Percentiles rank a stretch among this genome's conserved stretches.
phyloP scores from a whole-genome alignment of 23 red algal species.

The Gracilaria gracilis region DNA sequence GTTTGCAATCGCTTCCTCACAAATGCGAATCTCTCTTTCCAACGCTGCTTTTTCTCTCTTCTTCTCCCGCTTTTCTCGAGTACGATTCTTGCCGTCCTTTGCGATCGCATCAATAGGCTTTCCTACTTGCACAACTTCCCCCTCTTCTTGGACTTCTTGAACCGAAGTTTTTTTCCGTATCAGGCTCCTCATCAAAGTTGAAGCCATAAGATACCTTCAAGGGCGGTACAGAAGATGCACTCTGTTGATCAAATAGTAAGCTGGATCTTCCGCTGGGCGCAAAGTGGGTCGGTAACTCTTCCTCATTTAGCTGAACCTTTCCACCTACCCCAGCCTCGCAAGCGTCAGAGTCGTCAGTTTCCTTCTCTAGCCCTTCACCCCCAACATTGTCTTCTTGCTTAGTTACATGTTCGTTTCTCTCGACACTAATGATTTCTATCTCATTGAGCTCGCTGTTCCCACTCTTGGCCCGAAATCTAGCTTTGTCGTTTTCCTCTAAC shows the following conservation, averaged over 20 bases:
- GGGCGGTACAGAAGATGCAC: not conserved
- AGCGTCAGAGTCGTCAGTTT: constrained; percentile 19
- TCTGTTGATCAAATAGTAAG: not conserved
- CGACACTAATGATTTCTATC: constrained; percentile 8
- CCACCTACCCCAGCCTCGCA: not conserved
- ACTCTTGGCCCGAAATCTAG: not conserved
- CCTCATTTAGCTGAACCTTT: not conserved
- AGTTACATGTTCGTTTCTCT: not conserved
- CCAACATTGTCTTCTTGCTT: constrained; percentile 6
- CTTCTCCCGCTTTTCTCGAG: constrained; percentile 74
- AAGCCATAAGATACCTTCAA: constrained; percentile 36
- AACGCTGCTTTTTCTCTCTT: constrained; percentile 46
- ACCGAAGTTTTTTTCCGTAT: not conserved
- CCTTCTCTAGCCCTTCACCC: not conserved
- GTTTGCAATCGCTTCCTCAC: constrained; percentile 68
- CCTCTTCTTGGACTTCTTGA: constrained; percentile 9
- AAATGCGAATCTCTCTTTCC: constrained; percentile 65
- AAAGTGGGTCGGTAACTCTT: not conserved
- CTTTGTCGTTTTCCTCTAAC: constrained; percentile 45
- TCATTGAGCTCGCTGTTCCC: not conserved
- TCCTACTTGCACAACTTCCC: not conserved
- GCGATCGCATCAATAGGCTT: not conserved
- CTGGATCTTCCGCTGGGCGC: not conserved
- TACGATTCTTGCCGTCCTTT: constrained; percentile 26
- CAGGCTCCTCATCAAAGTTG: constrained; percentile 49